phyloP scores from a whole-genome alignment of 2,329 filamentous ascomycete genomes.

The Colletotrichum navitas region DNA sequence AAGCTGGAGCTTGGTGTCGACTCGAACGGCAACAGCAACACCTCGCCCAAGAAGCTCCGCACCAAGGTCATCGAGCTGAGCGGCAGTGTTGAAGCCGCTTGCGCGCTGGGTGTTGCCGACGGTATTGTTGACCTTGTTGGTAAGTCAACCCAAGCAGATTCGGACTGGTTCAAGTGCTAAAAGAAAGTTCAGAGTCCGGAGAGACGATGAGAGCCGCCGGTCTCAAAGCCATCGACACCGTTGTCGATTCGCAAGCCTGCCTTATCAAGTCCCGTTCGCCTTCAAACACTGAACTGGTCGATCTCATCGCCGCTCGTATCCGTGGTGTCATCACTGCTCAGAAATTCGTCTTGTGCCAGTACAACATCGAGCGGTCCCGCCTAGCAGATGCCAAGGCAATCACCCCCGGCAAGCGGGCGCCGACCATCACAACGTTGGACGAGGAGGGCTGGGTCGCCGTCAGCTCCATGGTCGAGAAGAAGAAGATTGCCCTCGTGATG shows the following conservation, averaged over 20 bases:
- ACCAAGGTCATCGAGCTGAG: constrained; percentile 96
- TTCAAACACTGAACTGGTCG: constrained; percentile 82
- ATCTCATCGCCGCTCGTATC: constrained; percentile 88
- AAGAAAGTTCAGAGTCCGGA: constrained; percentile 78
- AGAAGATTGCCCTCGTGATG: constrained; percentile 87
- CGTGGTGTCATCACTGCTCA: constrained; percentile 95
- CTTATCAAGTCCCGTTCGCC: constrained; percentile 91
- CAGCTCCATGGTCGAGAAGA: constrained; percentile 92
- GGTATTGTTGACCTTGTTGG: constrained; percentile 98
- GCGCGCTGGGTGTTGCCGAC: constrained; percentile 93
- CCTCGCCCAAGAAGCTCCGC: constrained; percentile 67
- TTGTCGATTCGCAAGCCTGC: constrained; percentile 87
- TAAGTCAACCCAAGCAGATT: constrained; percentile 60
- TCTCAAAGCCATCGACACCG: constrained; percentile 92
- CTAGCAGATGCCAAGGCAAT: constrained; percentile 78
- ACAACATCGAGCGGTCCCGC: constrained; percentile 84
- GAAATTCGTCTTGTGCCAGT: constrained; percentile 93
- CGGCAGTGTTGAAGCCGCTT: constrained; percentile 97
- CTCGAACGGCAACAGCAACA: constrained; percentile 51
- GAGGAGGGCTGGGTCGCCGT: constrained; percentile 95
- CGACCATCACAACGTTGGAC: constrained; percentile 90
- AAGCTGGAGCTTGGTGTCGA: constrained; percentile 74
- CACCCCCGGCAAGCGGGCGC: constrained; percentile 93
- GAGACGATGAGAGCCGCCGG: constrained; percentile 98
- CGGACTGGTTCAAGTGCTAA: background rate